phyloP scores from a whole-genome alignment of 192 early-diverging fungal species.

The Lobosporangium transversale region DNA sequence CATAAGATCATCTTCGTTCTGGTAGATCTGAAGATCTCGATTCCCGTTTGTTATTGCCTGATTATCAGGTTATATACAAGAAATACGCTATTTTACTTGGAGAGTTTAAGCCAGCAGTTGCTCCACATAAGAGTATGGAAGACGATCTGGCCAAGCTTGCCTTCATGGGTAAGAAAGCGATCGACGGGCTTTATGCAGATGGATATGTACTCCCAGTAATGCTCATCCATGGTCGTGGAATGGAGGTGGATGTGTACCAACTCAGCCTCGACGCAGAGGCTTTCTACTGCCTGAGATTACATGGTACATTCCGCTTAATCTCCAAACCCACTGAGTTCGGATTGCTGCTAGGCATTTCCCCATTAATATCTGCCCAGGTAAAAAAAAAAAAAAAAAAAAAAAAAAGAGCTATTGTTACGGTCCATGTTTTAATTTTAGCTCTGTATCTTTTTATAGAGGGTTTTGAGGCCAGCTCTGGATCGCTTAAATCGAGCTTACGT shows the following conservation, averaged over 20 bases:
- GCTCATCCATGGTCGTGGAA: slow-evolving; percentile 8
- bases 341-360: not conserved
- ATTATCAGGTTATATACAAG: slow-evolving; percentile 1
- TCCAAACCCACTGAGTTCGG: not conserved
- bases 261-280: not conserved
- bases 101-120: slow-evolving; percentile 5
- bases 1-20: not conserved
- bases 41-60: not conserved
- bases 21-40: not conserved
- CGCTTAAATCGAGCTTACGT: not conserved
- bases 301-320: not conserved
- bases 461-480: not conserved
- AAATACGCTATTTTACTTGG: not conserved
- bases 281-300: not conserved
- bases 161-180: slow-evolving; percentile 8
- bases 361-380: not conserved
- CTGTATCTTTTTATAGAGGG: not conserved
- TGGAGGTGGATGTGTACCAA: slow-evolving; percentile 1
- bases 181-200: not conserved
- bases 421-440: not conserved
- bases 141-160: not conserved
- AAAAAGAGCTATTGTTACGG: not conserved
- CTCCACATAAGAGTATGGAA: not conserved
- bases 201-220: not conserved
- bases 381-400: not conserved